Evolutionary conservation across 352 stramenopile species (phyloP).

Genomic region (Phytophthora hibernalis): DNA sequence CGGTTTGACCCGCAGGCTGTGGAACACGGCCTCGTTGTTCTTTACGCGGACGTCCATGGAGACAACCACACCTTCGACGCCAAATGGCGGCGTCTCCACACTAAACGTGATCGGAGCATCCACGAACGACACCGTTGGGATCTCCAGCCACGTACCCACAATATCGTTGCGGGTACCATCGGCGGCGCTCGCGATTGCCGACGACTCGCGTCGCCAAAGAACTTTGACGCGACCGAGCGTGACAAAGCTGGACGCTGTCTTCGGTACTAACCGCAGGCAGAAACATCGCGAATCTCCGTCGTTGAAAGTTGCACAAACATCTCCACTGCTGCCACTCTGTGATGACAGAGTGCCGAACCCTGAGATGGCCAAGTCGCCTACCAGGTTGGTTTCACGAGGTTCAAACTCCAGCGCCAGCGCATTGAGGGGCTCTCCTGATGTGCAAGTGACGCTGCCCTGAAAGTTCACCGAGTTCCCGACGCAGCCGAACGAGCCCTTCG

Average conservation of each 20-base stretch:
- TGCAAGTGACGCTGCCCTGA: constrained; percentile 60
- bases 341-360: constrained; percentile 46
- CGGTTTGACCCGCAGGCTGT: constrained; percentile 75
- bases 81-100: constrained; percentile 74
- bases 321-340: constrained; percentile 18
- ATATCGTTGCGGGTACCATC: constrained; percentile 51
- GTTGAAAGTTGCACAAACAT: constrained; percentile 52
- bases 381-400: constrained; percentile 39
- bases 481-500: constrained; percentile 60
- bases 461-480: constrained; percentile 74
- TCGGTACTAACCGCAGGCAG: constrained; percentile 63
- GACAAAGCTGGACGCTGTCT: constrained; percentile 48
- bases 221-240: constrained; percentile 66
- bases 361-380: constrained; percentile 43
- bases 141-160: constrained; percentile 69
- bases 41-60: constrained; percentile 62
- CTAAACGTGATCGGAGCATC: constrained; percentile 69
- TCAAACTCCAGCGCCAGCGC: constrained; percentile 70
- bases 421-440: constrained; percentile 55
- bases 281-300: constrained; percentile 72
- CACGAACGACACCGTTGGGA: constrained; percentile 76
- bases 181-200: constrained; percentile 43
- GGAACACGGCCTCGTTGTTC: constrained; percentile 80
- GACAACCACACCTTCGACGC: constrained; percentile 67
- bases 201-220: constrained; percentile 68